A percentile compares a stretch with the other conserved stretches of the same genome.
Evolutionary conservation across 2,329 filamentous ascomycete genomes (phyloP).

Genomic region (Fusarium ambrosium): DNA sequence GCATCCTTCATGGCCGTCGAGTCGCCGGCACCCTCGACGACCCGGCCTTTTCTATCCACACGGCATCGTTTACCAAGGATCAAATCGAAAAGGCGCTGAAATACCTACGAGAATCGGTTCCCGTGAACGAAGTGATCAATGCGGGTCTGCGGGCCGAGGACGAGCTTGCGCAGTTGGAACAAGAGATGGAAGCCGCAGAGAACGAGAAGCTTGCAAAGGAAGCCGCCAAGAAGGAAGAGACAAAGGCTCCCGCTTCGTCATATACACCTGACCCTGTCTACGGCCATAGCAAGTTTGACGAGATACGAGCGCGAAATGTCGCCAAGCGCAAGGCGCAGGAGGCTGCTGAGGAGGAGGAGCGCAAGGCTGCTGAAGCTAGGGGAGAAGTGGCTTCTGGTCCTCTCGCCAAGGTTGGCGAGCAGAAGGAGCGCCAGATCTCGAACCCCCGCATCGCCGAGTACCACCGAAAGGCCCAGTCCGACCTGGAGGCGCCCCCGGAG

Average conservation of each 20-base stretch:
- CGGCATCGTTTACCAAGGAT: constrained; percentile 56
- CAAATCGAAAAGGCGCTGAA: constrained; percentile 63
- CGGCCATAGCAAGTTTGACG: constrained; percentile 69
- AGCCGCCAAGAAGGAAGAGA: constrained; percentile 40
- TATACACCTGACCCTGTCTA: constrained; percentile 65
- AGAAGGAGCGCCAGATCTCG: constrained; percentile 54
- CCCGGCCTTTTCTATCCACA: constrained; percentile 64
- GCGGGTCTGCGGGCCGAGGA: constrained; percentile 73
- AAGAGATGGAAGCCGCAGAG: constrained; percentile 47
- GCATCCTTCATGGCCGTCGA: constrained; percentile 72
- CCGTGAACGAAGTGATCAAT: constrained; percentile 72
- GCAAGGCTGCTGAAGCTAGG: constrained; percentile 57
- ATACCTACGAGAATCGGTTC: constrained; percentile 67
- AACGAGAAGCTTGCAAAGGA: constrained; percentile 40
- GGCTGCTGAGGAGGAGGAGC: constrained; percentile 58
- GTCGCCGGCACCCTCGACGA: constrained; percentile 75
- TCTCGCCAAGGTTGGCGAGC: constrained; percentile 56
- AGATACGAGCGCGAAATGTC: constrained; percentile 67
- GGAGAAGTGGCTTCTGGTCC: constrained; percentile 55
- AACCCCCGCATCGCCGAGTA: constrained; percentile 57
- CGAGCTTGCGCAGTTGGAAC: constrained; percentile 68
- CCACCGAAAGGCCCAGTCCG: constrained; percentile 62
- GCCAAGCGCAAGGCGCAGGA: constrained; percentile 64
- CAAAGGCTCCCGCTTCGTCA: constrained; percentile 35
- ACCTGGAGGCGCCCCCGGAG: constrained; percentile 65